Evolutionary conservation across 2,329 filamentous ascomycete species (phyloP).

Genomic region (Cytospora mali): DNA sequence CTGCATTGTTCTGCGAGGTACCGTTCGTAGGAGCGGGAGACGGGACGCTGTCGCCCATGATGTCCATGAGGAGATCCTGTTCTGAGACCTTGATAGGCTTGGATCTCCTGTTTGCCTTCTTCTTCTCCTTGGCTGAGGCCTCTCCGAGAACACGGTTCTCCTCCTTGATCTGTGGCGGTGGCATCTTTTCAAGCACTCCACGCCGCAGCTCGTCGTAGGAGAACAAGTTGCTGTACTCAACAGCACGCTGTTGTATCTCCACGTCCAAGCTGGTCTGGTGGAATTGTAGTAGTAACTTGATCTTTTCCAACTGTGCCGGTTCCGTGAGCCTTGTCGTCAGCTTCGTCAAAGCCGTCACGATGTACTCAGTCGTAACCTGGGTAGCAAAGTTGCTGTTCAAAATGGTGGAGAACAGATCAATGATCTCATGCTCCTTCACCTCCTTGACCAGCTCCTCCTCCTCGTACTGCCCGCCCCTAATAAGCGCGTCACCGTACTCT

Average conservation of each 20-base stretch:
- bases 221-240: conserved; percentile 96
- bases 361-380: conserved; percentile 91
- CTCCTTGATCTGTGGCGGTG: conserved; percentile 93
- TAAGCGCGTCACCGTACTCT: conserved; percentile 90
- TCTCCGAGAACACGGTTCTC: conserved; percentile 89
- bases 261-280: conserved; percentile 89
- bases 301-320: conserved; percentile 79
- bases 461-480: conserved; percentile 88
- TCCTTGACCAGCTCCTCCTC: conserved; percentile 83
- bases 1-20: conserved; percentile 70
- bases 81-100: conserved; percentile 83
- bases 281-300: conserved; percentile 75
- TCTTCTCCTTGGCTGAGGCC: conserved; percentile 64
- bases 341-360: conserved; percentile 93
- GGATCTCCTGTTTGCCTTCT: conserved; percentile 71
- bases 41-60: conserved; percentile 80
- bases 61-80: conserved; percentile 86
- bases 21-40: conserved; percentile 56
- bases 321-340: conserved; percentile 87
- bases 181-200: conserved; percentile 97
- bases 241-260: conserved; percentile 93
- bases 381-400: conserved; percentile 93
- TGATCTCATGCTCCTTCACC: conserved; percentile 85
- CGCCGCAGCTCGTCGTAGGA: conserved; percentile 81
- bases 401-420: conserved; percentile 90